Evolutionary conservation across 2,329 filamentous ascomycete genomes (phyloP).

Genomic region (Apiospora arundinis): DNA sequence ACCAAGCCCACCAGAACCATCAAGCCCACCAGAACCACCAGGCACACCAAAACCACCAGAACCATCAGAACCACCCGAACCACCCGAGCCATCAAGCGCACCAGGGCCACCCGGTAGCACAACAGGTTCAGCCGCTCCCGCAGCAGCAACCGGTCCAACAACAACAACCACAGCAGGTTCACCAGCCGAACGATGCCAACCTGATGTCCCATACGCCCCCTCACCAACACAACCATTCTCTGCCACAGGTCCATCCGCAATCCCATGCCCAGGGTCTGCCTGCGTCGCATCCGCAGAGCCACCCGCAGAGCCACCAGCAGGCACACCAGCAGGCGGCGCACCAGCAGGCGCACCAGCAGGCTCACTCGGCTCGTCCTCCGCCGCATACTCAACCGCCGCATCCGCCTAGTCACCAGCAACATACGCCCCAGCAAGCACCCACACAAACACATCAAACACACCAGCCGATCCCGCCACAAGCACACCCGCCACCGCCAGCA

Average conservation of each 20-base stretch:
- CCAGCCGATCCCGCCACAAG: slow-evolving; percentile 33
- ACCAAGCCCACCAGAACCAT: slow-evolving; percentile 28
- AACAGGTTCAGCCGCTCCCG: slow-evolving; percentile 37
- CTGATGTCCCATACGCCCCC: slow-evolving; percentile 41
- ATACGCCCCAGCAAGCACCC: slow-evolving; percentile 25
- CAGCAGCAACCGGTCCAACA: slow-evolving; percentile 38
- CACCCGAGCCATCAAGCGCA: slow-evolving; percentile 29
- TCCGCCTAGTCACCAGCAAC: slow-evolving; percentile 31
- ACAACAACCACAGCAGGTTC: slow-evolving; percentile 35
- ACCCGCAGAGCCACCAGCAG: slow-evolving; percentile 30
- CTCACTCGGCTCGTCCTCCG: slow-evolving; percentile 37
- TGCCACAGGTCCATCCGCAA: slow-evolving; percentile 24
- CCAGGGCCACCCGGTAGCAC: slow-evolving; percentile 32
- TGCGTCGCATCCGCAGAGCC: slow-evolving; percentile 19
- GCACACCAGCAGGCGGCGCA: slow-evolving; percentile 1
- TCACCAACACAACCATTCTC: slow-evolving; percentile 32
- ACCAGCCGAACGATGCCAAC: slow-evolving; percentile 37
- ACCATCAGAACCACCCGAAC: slow-evolving; percentile 28
- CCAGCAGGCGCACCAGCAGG: slow-evolving; percentile 16
- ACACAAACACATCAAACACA: slow-evolving; percentile 33
- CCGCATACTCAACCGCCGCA: slow-evolving; percentile 29
- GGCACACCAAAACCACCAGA: slow-evolving; percentile 29
- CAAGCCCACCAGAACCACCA: slow-evolving; percentile 26
- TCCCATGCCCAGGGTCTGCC: slow-evolving; percentile 27
- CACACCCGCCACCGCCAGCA: slow-evolving; percentile 37